These are phyloP conservation scores for Saussurea involucrata DNA, from an alignment of 129 eudicot species.

Conservation along the genomic window DNA sequence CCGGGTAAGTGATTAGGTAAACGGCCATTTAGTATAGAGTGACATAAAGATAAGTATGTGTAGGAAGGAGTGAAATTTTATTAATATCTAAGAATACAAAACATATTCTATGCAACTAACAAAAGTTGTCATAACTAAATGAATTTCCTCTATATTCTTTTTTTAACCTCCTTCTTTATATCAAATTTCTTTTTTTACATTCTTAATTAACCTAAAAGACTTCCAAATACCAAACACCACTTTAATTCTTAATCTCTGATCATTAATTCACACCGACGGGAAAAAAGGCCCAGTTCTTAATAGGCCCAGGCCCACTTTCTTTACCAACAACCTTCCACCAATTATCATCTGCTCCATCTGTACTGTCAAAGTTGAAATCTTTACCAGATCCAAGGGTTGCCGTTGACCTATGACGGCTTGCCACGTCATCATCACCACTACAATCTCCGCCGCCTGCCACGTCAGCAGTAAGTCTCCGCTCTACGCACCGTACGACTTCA, in stretches of 20 bases:
- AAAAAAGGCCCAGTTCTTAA: slow-evolving; percentile 70
- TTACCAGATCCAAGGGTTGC: slow-evolving; percentile 63
- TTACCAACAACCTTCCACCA: slow-evolving; percentile 78
- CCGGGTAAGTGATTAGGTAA: no score
- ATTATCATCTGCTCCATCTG: slow-evolving; percentile 40
- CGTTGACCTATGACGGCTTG: slow-evolving; percentile 51
- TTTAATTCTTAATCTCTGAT: background rate
- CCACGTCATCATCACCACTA: slow-evolving; percentile 35
- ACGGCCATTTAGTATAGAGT: background rate
- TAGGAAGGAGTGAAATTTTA: slow-evolving; percentile 1
- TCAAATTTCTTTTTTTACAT: background rate
- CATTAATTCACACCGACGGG: slow-evolving; percentile 63
- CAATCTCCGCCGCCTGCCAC: slow-evolving; percentile 24
- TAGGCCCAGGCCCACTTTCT: slow-evolving; percentile 38
- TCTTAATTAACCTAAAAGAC: background rate
- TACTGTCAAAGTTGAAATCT: slow-evolving; percentile 82
- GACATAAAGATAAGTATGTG: background rate
- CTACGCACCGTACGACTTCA: slow-evolving; percentile 72
- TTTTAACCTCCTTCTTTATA: background rate
- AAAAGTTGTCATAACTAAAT: slow-evolving; percentile 4
- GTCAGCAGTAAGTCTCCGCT: slow-evolving; percentile 41
- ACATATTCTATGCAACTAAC: slow-evolving; percentile 29
- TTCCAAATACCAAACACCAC: background rate
- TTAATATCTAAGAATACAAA: slow-evolving; percentile 24
- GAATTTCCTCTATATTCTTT: background rate